Percentiles rank a stretch among this genome's conserved stretches.
These are phyloP conservation scores for Populus deltoides DNA, from an alignment of 345 rosid genomes.

Conservation along the genomic window DNA sequence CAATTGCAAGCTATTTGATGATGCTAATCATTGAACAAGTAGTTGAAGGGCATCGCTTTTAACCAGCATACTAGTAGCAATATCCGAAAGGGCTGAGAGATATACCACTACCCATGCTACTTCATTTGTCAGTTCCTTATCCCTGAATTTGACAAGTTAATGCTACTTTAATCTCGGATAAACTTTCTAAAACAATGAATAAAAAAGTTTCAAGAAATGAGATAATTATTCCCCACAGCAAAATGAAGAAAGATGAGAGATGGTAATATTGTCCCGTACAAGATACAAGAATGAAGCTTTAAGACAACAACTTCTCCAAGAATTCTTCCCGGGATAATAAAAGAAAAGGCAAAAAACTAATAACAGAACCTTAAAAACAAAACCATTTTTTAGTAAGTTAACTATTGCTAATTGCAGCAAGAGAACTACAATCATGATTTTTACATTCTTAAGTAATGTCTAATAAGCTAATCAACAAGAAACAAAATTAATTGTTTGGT, in stretches of 20 bases:
- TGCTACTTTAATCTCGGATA: not conserved
- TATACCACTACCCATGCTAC: constrained; percentile 95
- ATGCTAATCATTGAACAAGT: constrained; percentile 78
- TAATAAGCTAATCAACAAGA: not conserved
- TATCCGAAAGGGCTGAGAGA: constrained; percentile 93
- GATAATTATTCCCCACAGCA: not conserved
- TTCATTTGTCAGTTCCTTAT: constrained; percentile 87
- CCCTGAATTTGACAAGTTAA: constrained; percentile 47
- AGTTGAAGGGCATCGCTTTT: constrained; percentile 65
- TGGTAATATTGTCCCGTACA: not conserved
- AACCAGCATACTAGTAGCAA: constrained; percentile 65
- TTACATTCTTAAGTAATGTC: not conserved
- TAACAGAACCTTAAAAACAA: not conserved
- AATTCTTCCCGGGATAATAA: not conserved
- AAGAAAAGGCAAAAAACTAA: not conserved
- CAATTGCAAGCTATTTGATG: constrained; percentile 73
- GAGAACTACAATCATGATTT: not conserved
- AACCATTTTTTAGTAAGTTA: not conserved
- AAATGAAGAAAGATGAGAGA: not conserved
- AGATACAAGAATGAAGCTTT: not conserved
- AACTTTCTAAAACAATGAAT: not conserved
- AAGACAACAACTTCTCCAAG: not conserved
- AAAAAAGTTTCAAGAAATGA: not conserved
- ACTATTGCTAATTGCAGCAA: not conserved
- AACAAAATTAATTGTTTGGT: not conserved